Percentiles rank a stretch among this genome's conserved stretches.
Conservation (phyloP, 306 rosid species). For the Boehmeria nivea region DNA sequence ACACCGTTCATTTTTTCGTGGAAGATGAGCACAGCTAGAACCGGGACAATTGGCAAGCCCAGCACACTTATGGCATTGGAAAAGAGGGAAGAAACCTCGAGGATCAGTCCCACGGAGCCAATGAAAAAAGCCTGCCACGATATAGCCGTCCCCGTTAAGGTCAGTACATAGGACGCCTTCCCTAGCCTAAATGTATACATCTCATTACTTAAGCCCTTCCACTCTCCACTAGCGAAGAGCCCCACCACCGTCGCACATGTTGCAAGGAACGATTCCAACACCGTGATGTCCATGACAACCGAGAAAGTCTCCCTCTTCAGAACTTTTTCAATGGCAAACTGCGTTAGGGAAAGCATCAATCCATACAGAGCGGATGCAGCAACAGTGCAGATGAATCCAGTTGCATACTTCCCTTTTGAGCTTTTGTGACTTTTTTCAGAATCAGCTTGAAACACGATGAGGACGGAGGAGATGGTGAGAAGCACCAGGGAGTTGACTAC, state of each 20-base stretch:
- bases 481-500: constrained; percentile 44
- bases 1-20: constrained; percentile 43
- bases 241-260: constrained; percentile 24
- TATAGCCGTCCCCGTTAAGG: constrained; percentile 30
- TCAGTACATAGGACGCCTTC: constrained; percentile 34
- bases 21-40: constrained; percentile 40
- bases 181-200: constrained; percentile 35
- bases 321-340: constrained; percentile 32
- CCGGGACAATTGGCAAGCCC: constrained; percentile 46
- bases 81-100: constrained; percentile 52
- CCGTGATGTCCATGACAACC: constrained; percentile 27
- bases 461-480: constrained; percentile 46
- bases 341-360: constrained; percentile 27
- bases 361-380: constrained; percentile 35
- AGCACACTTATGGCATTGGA: constrained; percentile 39
- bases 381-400: constrained; percentile 41
- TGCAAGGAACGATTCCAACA: constrained; percentile 21
- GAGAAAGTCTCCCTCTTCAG: constrained; percentile 34
- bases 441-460: constrained; percentile 30
- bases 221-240: constrained; percentile 43
- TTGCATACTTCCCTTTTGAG: constrained; percentile 23
- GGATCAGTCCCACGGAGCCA: constrained; percentile 39
- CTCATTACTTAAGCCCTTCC: constrained; percentile 29
- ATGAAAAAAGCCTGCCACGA: constrained; percentile 25
- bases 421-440: constrained; percentile 2